Evolutionary conservation across 2,329 filamentous ascomycete species (phyloP).

Genomic region (Arthroderma uncinatum): DNA sequence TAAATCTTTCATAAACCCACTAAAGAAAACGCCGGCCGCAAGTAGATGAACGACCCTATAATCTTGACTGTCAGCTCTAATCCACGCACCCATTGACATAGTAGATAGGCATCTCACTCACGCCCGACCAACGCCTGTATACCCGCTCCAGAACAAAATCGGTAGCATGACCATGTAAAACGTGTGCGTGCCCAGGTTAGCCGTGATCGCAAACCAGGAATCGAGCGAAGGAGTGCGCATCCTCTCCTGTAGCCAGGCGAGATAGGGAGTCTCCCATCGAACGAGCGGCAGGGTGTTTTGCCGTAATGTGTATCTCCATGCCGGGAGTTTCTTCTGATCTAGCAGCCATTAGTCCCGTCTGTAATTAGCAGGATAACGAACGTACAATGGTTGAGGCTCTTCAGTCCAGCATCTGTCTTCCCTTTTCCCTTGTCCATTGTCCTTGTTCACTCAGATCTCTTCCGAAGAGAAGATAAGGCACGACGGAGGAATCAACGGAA

Average conservation of each 20-base stretch:
- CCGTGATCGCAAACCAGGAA: conserved; percentile 92
- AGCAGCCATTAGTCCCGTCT: conserved; percentile 9
- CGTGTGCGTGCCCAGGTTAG: conserved; percentile 92
- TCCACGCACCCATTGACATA: background rate
- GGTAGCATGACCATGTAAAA: conserved; percentile 97
- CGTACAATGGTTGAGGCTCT: conserved; percentile 64
- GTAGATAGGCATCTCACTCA: conserved; percentile 39
- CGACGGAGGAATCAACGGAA: too few species aligned
- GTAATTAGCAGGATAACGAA: too few species aligned
- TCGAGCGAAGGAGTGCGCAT: conserved; percentile 76
- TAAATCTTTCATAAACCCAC: conserved; percentile 88
- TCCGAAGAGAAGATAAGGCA: too few species aligned
- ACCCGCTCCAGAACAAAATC: conserved; percentile 93
- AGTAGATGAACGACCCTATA: conserved; percentile 55
- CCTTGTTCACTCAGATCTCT: too few species aligned
- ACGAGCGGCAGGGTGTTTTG: conserved; percentile 74
- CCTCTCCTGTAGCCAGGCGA: conserved; percentile 72
- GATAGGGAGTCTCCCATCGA: conserved; percentile 88
- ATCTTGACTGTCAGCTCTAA: conserved; percentile 4
- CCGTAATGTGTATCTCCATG: conserved; percentile 79
- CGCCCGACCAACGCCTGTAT: conserved; percentile 75
- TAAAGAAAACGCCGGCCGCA: conserved; percentile 70
- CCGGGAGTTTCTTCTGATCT: conserved; percentile 75
- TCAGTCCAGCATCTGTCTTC: conserved; percentile 55
- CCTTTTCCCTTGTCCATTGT: conserved; percentile 31